phyloP scores from a whole-genome alignment of 305 asterid genomes.

The Plantago coronopus region DNA sequence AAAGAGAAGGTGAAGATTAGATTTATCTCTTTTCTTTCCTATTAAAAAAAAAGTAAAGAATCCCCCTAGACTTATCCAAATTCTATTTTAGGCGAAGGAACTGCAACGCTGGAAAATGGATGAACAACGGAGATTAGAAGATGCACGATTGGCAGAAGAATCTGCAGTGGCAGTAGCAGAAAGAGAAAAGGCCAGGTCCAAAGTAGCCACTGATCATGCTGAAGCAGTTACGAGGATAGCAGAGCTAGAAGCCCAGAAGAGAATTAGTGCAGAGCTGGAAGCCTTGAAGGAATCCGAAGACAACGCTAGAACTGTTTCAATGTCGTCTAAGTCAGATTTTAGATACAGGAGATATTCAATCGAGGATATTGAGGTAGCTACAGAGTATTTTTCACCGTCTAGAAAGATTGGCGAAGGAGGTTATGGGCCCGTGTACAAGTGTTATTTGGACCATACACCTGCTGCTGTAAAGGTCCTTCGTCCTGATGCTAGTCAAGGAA shows the following conservation, averaged over 20 bases:
- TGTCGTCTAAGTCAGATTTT: conserved; percentile 27
- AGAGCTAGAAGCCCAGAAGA: conserved; percentile 59
- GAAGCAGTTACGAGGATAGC: conserved; percentile 70
- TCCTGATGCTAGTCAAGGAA: conserved; percentile 75
- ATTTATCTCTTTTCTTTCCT: not conserved
- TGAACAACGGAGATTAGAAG: conserved; percentile 60
- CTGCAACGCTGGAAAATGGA: conserved; percentile 72
- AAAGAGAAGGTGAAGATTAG: conserved; percentile 50
- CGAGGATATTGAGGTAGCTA: conserved; percentile 67
- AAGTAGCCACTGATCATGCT: conserved; percentile 55
- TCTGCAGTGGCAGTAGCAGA: conserved; percentile 53
- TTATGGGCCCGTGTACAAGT: conserved; percentile 70
- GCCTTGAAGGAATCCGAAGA: conserved; percentile 51
- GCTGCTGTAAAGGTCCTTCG: conserved; percentile 74
- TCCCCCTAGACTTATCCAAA: not conserved
- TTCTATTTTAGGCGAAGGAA: conserved; percentile 50
- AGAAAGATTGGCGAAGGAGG: conserved; percentile 82
- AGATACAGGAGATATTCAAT: conserved; percentile 64
- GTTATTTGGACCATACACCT: conserved; percentile 67
- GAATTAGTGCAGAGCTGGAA: conserved; percentile 59
- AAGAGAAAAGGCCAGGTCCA: conserved; percentile 54
- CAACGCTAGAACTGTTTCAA: conserved; percentile 24
- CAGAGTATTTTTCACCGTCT: conserved; percentile 51
- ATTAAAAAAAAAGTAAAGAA: too few species aligned
- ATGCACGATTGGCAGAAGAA: conserved; percentile 62